Base-by-base conservation (phyloP, 2,329 filamentous ascomycete species). In the Blastomyces silverae region DNA sequence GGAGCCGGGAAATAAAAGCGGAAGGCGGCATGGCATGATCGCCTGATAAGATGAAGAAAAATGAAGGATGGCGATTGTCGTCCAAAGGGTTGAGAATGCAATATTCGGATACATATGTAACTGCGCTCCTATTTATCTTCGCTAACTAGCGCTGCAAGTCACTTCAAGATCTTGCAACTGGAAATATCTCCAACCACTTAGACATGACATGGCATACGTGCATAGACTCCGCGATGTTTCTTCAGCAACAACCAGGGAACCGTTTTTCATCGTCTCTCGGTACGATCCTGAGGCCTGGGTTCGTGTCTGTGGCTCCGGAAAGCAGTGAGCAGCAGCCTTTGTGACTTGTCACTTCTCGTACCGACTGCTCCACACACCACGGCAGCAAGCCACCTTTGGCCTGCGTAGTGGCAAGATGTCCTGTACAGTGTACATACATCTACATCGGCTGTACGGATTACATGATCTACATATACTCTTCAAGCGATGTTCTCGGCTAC, bases 341-440 rank as follows among this genome's bases (percentile, higher is more conserved):
- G 58, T 61, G 59, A 61, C 59, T 61, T 28, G 59, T 61, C 42
- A 50, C 28, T 61, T 61, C 13, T 61, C 42, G 58, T 50, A 48
- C 58, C 17, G 31, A 31, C 42, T 1, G 39, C 42, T 31, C 22
- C 57, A 59, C 55, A 20, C 20, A 7, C 20, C 57, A 46, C n/a
- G 28, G 34, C 28, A 39, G 37, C n/a, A n/a, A 59, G 22, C 31
- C 56, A 59, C 37, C 44, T 39, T 17, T 42, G 25, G 44, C 39
- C 25, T 50, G 28, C 3, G 7, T 44, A 48, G 17, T 50, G 42
- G 44, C 44, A 50, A 50, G 10, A 42, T 25, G 58, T 13, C 17
- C 11, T 31, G 25, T 20, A 31, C n/a, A n/a, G n/a, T n/a, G n/a
- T n/a, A n/a, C n/a, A n/a, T n/a, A n/a, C 25, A 53, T 48, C 17